A percentile compares a stretch with the other conserved stretches of the same genome.
Evolutionary conservation across 2,329 filamentous ascomycete species (phyloP).

Genomic region (Aureobasidium sp.): DNA sequence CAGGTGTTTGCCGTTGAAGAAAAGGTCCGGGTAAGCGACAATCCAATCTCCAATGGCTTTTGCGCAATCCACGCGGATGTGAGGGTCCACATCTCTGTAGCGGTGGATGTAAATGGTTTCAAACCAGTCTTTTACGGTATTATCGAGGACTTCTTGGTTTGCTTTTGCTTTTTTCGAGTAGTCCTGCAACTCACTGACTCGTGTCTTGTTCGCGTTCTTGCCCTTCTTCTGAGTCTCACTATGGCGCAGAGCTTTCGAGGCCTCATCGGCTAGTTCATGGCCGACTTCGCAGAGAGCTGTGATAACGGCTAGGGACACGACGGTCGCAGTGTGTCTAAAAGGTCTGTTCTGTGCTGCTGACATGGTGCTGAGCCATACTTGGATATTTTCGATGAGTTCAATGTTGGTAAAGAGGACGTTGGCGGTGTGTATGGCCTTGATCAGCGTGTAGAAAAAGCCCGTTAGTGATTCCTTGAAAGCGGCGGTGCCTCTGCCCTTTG

Average conservation of each 20-base stretch:
- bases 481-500: conserved; percentile 67
- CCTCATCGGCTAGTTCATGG: conserved; percentile 61
- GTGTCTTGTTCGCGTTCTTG: conserved; percentile 67
- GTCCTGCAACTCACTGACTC: conserved; percentile 65
- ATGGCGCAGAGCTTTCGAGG: conserved; percentile 71
- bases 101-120: conserved; percentile 91
- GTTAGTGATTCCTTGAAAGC: conserved; percentile 72
- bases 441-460: conserved; percentile 70
- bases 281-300: conserved; percentile 70
- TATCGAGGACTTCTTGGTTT: conserved; percentile 62
- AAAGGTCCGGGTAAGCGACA: conserved; percentile 71
- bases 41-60: conserved; percentile 87
- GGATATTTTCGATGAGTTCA: conserved; percentile 77
- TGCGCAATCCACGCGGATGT: conserved; percentile 82
- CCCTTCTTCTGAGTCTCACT: conserved; percentile 70
- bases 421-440: conserved; percentile 74
- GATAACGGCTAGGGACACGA: conserved; percentile 72
- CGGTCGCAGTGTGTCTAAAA: conserved; percentile 89
- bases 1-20: conserved; percentile 84
- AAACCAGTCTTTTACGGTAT: conserved; percentile 76
- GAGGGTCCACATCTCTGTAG: conserved; percentile 87
- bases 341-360: conserved; percentile 80
- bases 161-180: conserved; percentile 64
- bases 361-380: conserved; percentile 85
- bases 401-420: conserved; percentile 70